Evolutionary conservation across 169 alveolate species (phyloP).

Genomic region (Plasmodium knowlesi): DNA sequence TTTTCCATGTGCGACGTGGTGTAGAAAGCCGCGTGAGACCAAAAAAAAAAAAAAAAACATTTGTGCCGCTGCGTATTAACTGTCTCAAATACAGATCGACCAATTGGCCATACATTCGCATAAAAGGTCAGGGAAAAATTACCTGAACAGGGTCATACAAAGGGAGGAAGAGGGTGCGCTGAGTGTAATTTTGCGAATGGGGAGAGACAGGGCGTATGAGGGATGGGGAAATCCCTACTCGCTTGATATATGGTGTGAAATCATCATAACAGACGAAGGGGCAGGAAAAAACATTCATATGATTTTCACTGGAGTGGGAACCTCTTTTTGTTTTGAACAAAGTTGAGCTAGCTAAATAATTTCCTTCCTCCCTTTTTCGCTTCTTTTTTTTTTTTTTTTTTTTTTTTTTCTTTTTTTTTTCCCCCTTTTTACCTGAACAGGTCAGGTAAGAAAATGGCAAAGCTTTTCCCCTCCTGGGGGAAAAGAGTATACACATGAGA

Average conservation of each 20-base stretch:
- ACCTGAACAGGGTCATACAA: background rate
- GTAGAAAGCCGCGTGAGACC: background rate
- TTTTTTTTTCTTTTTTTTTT: background rate
- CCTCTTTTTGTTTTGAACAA: background rate
- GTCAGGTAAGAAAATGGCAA: background rate
- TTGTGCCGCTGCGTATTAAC: background rate
- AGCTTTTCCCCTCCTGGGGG: background rate
- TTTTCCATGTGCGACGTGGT: background rate
- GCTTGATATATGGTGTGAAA: background rate
- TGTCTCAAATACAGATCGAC: background rate
- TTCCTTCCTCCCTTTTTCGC: background rate
- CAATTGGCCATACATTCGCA: background rate
- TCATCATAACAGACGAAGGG: background rate
- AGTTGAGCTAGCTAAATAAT: slow-evolving; percentile 31
- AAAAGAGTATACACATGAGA: background rate
- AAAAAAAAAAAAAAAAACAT: background rate
- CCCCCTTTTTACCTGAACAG: background rate
- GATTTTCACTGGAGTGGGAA: background rate
- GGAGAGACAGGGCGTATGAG: background rate
- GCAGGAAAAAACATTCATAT: background rate
- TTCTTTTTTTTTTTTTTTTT: background rate
- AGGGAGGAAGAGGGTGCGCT: background rate
- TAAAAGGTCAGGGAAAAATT: background rate
- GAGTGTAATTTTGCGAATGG: background rate
- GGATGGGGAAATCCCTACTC: background rate